phyloP scores from a whole-genome alignment of 2,329 filamentous ascomycete genomes.

The Fusarium sp. region DNA sequence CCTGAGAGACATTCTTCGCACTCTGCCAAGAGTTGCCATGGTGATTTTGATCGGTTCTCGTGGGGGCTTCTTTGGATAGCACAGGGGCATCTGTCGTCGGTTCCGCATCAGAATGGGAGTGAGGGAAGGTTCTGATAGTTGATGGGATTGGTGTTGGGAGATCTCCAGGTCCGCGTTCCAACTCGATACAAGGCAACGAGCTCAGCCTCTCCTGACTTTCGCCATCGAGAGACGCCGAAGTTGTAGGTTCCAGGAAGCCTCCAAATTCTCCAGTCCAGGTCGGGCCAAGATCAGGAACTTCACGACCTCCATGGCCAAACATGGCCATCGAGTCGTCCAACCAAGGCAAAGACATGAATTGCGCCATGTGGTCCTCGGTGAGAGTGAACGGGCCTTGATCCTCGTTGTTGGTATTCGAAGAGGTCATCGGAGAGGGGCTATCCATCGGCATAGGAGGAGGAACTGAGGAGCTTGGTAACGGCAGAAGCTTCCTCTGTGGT shows the following conservation, averaged over 20 bases:
- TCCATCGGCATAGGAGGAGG: background rate
- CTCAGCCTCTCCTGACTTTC: background rate
- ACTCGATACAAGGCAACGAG: background rate
- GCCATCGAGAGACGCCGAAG: background rate
- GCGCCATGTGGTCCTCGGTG: constrained; percentile 6
- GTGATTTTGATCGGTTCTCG: background rate
- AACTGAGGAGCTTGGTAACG: background rate
- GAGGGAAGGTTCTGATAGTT: background rate
- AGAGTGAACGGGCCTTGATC: background rate
- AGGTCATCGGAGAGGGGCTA: background rate
- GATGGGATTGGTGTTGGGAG: background rate
- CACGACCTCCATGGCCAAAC: background rate
- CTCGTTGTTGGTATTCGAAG: background rate
- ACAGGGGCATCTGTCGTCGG: background rate
- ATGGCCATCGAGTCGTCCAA: background rate
- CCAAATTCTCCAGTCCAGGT: constrained; percentile 1
- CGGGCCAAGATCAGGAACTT: background rate
- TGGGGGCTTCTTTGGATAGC: background rate
- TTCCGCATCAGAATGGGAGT: background rate
- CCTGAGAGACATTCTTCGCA: background rate
- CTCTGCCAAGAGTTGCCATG: background rate
- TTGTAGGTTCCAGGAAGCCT: background rate
- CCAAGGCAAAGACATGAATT: constrained; percentile 8
- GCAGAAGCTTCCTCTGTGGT: background rate
- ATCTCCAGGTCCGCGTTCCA: background rate